These are phyloP conservation scores for Kodamaea kaohsiungensis DNA, from an alignment of 805 yeast genomes.

Conservation along the genomic window DNA sequence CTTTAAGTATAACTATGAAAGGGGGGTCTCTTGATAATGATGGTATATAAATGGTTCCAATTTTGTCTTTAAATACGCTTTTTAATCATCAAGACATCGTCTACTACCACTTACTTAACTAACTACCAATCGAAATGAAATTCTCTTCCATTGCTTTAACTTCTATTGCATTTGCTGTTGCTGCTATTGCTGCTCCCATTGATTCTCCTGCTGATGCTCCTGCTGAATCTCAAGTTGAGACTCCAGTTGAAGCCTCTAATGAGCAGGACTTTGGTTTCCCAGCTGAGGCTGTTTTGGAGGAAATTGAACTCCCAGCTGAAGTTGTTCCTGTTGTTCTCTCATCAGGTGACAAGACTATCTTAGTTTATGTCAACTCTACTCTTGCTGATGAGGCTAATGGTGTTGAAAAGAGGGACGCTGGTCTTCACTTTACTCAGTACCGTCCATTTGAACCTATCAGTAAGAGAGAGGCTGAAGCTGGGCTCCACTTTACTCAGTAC, in stretches of 20 bases:
- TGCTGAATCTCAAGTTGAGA: neutral
- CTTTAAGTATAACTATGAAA: neutral
- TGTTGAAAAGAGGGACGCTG: slow-evolving; percentile 9
- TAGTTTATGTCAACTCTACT: slow-evolving; percentile 17
- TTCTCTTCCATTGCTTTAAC: slow-evolving; percentile 12
- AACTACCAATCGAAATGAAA: slow-evolving; percentile 12
- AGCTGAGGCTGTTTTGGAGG: slow-evolving; percentile 14
- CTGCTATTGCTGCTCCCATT: slow-evolving; percentile 9
- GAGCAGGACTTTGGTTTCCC: slow-evolving; percentile 12
- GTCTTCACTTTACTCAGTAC: slow-evolving; percentile 8
- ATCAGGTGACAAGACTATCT: slow-evolving; percentile 13
- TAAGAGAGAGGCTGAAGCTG: slow-evolving; percentile 14
- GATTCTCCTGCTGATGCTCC: slow-evolving; percentile 7
- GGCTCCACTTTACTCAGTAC: neutral
- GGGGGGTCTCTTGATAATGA: neutral
- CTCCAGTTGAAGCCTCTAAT: neutral
- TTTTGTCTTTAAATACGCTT: neutral
- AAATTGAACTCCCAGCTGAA: slow-evolving; percentile 9
- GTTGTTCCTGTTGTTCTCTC: slow-evolving; percentile 13
- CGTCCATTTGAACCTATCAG: slow-evolving; percentile 11
- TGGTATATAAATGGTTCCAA: neutral
- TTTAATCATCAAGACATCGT: neutral
- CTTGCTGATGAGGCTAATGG: slow-evolving; percentile 5
- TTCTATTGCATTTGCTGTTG: slow-evolving; percentile 7
- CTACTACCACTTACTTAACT: neutral